Evolutionary conservation across 2,329 filamentous ascomycete species (phyloP).

Genomic region (Fusarium napiforme): DNA sequence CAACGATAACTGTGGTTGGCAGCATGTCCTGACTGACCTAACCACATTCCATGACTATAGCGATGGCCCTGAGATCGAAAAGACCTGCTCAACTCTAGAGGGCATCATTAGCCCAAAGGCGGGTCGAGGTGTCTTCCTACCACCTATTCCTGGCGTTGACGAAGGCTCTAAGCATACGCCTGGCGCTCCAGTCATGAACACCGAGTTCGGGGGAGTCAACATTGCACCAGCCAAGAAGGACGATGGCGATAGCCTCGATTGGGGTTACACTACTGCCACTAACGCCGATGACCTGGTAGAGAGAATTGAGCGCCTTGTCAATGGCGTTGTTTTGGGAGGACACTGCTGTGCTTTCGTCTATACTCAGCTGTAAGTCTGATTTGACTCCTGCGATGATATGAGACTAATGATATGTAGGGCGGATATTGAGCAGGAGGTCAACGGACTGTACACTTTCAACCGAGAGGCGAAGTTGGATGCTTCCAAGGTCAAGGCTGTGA

Average conservation of each 20-base stretch:
- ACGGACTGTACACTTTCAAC: slow-evolving; percentile 73
- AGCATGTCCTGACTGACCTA: slow-evolving; percentile 72
- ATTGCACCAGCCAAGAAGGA: slow-evolving; percentile 62
- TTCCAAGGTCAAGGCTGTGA: slow-evolving; percentile 65
- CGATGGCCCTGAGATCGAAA: slow-evolving; percentile 65
- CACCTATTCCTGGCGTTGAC: slow-evolving; percentile 55
- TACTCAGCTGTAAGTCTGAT: slow-evolving; percentile 67
- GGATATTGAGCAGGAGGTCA: slow-evolving; percentile 75
- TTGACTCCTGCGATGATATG: not conserved
- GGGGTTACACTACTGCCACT: slow-evolving; percentile 75
- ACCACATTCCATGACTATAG: slow-evolving; percentile 76
- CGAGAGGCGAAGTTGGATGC: slow-evolving; percentile 70
- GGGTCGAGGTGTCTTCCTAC: slow-evolving; percentile 64
- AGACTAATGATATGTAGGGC: slow-evolving; percentile 48
- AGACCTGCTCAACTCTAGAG: slow-evolving; percentile 64
- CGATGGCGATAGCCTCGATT: slow-evolving; percentile 60
- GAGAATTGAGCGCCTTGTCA: slow-evolving; percentile 67
- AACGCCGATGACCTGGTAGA: slow-evolving; percentile 69
- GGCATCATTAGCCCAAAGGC: slow-evolving; percentile 65
- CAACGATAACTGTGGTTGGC: slow-evolving; percentile 79
- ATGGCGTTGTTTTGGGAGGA: slow-evolving; percentile 66
- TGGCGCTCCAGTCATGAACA: slow-evolving; percentile 71
- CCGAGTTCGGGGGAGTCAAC: slow-evolving; percentile 76
- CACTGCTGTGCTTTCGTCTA: slow-evolving; percentile 72
- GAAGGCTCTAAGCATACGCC: slow-evolving; percentile 61